Evolutionary conservation across 257 asterid genomes (phyloP), one percentile per base, ranked within the genome.

Genomic region (Primulina huaijiensis): DNA sequence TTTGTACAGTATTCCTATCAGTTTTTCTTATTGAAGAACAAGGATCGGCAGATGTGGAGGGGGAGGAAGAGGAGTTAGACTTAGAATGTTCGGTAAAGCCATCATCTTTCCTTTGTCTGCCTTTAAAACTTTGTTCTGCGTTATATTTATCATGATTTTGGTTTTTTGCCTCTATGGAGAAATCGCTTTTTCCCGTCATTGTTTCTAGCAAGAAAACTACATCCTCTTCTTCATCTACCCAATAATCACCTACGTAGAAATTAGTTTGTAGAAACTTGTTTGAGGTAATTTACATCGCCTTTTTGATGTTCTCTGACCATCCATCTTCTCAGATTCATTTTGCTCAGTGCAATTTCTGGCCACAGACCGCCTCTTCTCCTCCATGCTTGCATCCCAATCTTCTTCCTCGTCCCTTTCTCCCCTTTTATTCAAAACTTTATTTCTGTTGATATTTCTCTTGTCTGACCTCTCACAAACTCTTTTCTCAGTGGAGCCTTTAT

Each of bases 161-260:
- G 60, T 71, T 43, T 63, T 21, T 63, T 43, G 78, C 31, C 27
- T 30, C 69, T 20, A 65, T 35, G 12, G 29, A 19, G 61, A 67
- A 50, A 60, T 65, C 78, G 37, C 58, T 35, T 46, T 74, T 73
- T 64, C 63, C 76, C 19, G 56, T 30, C 66, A 35, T 69, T 65
- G 78, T 61, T 35, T 79, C 74, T 60, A 70, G 20, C 7, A 38
- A 29, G 57, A 77, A 73, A 71, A 16, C 70, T 55, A 76, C 29
- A 69, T 81, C 86, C 75, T 84, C 93, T 57, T 87, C 92, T 1
- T 85, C 88, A 73, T 80, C 92, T 67, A 82, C 68, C 91, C 87
- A 83, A 63, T 85, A 31, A 34, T 34, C 90, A 56, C 83, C 77
- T 3, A 71, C 55, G 50, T 65, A 20, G 74, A 68, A 85, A 72